Percentiles rank a stretch among this genome's conserved stretches.
Evolutionary conservation across 306 rosid genomes (phyloP).

Genomic region (Crataegus laevigata): DNA sequence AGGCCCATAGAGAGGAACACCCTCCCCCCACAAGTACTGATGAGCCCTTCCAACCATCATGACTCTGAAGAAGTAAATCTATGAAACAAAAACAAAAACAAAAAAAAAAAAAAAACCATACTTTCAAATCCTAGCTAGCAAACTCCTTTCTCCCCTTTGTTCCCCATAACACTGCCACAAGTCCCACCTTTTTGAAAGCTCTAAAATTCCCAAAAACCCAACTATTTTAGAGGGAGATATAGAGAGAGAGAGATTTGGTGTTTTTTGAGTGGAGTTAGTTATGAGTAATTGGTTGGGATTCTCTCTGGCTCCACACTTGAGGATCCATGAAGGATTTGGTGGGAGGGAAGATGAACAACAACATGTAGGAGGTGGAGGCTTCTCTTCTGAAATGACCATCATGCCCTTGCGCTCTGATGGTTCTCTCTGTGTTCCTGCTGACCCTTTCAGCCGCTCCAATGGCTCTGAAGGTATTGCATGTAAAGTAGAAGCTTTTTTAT

Average conservation of each 20-base stretch:
- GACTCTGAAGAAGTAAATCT: slow-evolving; percentile 7
- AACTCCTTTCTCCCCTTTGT: neutral
- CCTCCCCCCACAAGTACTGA: slow-evolving; percentile 23
- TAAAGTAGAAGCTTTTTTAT: neutral
- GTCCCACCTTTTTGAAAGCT: neutral
- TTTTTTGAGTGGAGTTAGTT: no score
- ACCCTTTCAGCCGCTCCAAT: slow-evolving; percentile 39
- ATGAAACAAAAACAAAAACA: no score
- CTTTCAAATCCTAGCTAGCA: neutral
- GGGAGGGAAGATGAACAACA: slow-evolving; percentile 41
- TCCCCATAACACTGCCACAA: neutral
- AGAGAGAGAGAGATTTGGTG: no score
- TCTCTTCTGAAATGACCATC: slow-evolving; percentile 40
- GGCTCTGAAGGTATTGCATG: slow-evolving; percentile 56
- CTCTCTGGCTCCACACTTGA: slow-evolving; percentile 85
- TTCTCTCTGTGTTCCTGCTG: slow-evolving; percentile 66
- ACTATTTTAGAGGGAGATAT: neutral
- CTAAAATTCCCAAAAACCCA: neutral
- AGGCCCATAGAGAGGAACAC: neutral
- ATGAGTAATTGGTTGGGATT: slow-evolving; percentile 95
- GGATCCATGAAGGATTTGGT: slow-evolving; percentile 63
- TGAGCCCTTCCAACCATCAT: slow-evolving; percentile 23
- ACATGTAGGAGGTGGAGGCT: slow-evolving; percentile 13
- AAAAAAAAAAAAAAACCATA: neutral
- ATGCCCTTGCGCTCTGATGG: slow-evolving; percentile 96